Evolutionary conservation across 164 flowering plant species (phyloP).

Genomic region (Tetrastigma voinierianum): DNA sequence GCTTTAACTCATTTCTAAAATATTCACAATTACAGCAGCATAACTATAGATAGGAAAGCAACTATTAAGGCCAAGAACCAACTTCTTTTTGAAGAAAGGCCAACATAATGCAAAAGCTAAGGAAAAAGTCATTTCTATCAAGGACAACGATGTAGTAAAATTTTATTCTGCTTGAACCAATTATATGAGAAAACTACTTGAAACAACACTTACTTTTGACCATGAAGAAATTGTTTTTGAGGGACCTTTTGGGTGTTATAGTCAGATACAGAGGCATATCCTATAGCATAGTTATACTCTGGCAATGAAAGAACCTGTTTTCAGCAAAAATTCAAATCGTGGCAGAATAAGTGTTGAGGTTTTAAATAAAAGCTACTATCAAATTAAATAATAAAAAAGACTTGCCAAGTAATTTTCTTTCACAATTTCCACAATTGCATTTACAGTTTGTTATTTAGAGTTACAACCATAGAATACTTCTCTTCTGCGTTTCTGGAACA

Average conservation of each 20-base stretch:
- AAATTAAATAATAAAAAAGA: background rate
- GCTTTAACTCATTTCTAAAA: background rate
- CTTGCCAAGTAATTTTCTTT: conserved; percentile 89
- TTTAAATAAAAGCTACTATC: background rate
- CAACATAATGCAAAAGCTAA: too few species aligned
- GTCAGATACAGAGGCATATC: conserved; percentile 71
- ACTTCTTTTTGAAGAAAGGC: too few species aligned
- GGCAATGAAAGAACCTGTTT: conserved; percentile 86
- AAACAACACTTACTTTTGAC: conserved; percentile 58
- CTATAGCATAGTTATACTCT: conserved; percentile 49
- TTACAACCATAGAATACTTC: conserved; percentile 44
- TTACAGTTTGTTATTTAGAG: conserved; percentile 66
- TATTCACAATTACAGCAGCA: background rate
- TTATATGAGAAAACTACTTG: background rate
- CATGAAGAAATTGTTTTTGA: conserved; percentile 47
- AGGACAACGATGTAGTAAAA: too few species aligned
- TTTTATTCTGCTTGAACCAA: too few species aligned
- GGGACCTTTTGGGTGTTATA: conserved; percentile 79
- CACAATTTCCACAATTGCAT: conserved; percentile 82
- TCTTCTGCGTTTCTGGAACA: conserved; percentile 68
- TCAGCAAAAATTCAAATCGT: conserved; percentile 24
- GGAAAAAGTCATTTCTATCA: too few species aligned
- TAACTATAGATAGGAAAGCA: too few species aligned
- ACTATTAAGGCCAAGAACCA: too few species aligned
- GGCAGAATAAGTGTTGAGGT: background rate